A percentile compares a stretch with the other conserved stretches of the same genome.
phyloP scores from a whole-genome alignment of 345 rosid species.

The Passiflora organensis region DNA sequence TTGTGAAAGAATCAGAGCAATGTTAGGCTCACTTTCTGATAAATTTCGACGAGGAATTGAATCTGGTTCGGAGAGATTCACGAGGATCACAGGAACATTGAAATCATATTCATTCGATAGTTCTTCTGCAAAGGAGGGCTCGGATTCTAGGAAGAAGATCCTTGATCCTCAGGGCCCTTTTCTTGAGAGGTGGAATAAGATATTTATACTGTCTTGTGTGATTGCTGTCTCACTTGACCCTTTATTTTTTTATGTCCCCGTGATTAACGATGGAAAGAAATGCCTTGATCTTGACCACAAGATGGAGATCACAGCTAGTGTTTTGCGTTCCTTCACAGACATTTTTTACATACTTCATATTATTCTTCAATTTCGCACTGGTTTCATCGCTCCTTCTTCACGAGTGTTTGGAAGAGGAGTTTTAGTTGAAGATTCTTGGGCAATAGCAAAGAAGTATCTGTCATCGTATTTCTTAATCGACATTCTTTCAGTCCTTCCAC shows the following conservation, averaged over 20 bases:
- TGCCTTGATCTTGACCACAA: constrained; percentile 50
- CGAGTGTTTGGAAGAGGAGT: constrained; percentile 82
- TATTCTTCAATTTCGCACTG: constrained; percentile 68
- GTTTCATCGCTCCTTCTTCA: constrained; percentile 65
- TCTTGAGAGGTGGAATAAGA: constrained; percentile 59
- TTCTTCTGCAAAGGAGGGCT: constrained; percentile 7
- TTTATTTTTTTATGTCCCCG: constrained; percentile 66
- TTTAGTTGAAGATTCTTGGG: constrained; percentile 47
- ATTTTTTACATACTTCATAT: constrained; percentile 51
- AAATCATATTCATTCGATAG: constrained; percentile 2
- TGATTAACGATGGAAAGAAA: constrained; percentile 24
- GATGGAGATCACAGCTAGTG: constrained; percentile 40
- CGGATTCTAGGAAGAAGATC: constrained; percentile 23
- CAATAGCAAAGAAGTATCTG: constrained; percentile 49
- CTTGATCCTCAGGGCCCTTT: constrained; percentile 64
- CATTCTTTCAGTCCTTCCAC: constrained; percentile 65
- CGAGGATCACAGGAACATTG: constrained; percentile 38
- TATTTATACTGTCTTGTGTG: constrained; percentile 50
- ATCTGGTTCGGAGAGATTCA: constrained; percentile 42
- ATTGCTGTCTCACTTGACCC: constrained; percentile 67
- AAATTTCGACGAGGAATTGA: no score
- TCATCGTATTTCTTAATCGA: constrained; percentile 50
- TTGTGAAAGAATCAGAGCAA: constrained; percentile 19
- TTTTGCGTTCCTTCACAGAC: constrained; percentile 54
- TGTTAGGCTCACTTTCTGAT: constrained; percentile 27